These are phyloP conservation scores for Taiozyma onychis DNA, from an alignment of 1,139 yeast genomes.

Conservation along the genomic window DNA sequence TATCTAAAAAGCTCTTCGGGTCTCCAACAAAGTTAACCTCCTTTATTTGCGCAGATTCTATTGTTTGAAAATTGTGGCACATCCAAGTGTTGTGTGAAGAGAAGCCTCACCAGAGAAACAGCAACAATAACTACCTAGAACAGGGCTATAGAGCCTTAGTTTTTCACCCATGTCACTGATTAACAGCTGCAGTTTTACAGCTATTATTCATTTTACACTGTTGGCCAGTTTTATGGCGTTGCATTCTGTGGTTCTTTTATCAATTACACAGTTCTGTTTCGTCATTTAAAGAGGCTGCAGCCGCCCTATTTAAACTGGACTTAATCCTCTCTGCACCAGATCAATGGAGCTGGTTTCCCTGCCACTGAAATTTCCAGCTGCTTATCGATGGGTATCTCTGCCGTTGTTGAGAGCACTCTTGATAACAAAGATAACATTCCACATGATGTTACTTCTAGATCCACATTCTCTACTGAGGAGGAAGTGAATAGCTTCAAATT, in stretches of 20 bases:
- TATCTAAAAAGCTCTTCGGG: no score
- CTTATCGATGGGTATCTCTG: neutral
- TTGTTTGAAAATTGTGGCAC: neutral
- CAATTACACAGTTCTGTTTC: neutral
- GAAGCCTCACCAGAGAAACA: neutral
- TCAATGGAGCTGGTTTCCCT: neutral
- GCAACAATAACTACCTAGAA: neutral
- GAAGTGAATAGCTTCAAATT: slow-evolving; percentile 6
- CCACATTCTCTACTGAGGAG: slow-evolving; percentile 1
- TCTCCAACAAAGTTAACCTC: no score
- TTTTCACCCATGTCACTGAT: neutral
- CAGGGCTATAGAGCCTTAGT: neutral
- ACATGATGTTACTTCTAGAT: slow-evolving; percentile 1
- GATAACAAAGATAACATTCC: neutral
- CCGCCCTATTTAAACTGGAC: neutral
- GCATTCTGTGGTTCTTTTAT: neutral
- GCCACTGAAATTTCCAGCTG: neutral
- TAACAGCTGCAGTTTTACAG: neutral
- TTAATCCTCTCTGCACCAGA: neutral
- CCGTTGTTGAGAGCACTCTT: neutral
- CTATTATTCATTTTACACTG: neutral
- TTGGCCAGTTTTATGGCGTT: neutral
- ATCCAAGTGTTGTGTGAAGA: neutral
- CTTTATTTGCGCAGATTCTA: neutral
- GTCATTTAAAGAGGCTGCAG: neutral